These are phyloP conservation scores for Podaxis carcinomalis DNA, from an alignment of 768 basidiomycete genomes.

Conservation along the genomic window DNA sequence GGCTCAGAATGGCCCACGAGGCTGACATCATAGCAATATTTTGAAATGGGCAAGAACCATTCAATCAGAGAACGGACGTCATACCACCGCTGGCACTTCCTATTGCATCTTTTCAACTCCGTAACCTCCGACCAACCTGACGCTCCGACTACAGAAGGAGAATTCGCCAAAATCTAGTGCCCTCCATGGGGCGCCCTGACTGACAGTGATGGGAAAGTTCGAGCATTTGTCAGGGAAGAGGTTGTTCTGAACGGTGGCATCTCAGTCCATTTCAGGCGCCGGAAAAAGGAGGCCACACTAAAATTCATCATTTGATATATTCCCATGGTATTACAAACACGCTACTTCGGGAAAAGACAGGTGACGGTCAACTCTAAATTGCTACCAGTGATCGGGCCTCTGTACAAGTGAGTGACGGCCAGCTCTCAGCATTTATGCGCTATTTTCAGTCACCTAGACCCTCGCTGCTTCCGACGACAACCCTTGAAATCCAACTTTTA, in stretches of 20 bases:
- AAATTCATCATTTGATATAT: constrained; percentile 3
- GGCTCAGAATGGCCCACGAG: background rate
- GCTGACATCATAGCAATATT: constrained; percentile 9
- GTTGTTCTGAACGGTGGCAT: background rate
- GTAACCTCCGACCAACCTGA: constrained; percentile 8
- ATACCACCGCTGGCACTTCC: constrained; percentile 7
- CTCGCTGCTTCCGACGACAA: background rate
- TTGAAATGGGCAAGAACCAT: background rate
- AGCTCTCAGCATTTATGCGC: background rate
- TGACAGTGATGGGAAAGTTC: background rate
- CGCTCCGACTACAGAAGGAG: background rate
- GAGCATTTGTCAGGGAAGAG: background rate
- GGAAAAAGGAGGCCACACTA: constrained; percentile 3
- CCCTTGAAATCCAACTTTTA: background rate
- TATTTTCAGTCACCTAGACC: background rate
- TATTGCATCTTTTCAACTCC: constrained; percentile 4
- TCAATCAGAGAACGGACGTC: constrained; percentile 8
- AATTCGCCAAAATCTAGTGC: background rate
- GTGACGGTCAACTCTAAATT: constrained; percentile 5
- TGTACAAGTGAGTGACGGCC: constrained; percentile 1
- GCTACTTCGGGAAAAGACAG: constrained; percentile 2
- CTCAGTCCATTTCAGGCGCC: background rate
- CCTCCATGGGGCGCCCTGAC: background rate
- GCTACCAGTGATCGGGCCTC: constrained; percentile 6
- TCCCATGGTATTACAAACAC: constrained; percentile 9